Base-by-base conservation (phyloP, 257 asterid species). In the Thymus mandschuricus region DNA sequence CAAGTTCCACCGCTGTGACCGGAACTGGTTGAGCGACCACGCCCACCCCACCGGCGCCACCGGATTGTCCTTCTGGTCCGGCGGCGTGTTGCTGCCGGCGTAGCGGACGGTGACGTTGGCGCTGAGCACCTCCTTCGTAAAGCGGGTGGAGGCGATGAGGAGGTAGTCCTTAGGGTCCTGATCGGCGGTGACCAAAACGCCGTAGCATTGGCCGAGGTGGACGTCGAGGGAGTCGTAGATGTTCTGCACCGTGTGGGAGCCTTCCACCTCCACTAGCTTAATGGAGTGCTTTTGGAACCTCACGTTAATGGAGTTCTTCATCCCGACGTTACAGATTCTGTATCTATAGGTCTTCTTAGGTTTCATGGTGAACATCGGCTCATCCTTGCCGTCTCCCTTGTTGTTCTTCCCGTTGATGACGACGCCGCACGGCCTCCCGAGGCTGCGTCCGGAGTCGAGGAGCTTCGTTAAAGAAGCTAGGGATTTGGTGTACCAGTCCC, bases 11-110 rank as follows among this genome's bases (percentile, higher is more conserved):
- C 86, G 71, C 10, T 74, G 71, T 21, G 90, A 85, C 9, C 84
- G 76, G 80, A 73, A 85, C 76, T 85, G 93, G 69, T 83, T 87
- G n/a, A 85, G 71, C 3, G 93, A 87, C 93, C 93, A 87, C 5
- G 84, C 77, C 87, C 87, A 82, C 15, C 89, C 87, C 3, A 60
- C 76, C 0, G 90, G 93, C 3, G 86, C 75, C 78, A 35, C 75
- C 2, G 88, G 92, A 29, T 81, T 64, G 0, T 13, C 73, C 2
- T 76, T 31, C 1, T 70, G 30, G 0, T 38, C 41, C 11, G 93
- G 76, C 0, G 87, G 81, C 1, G 55, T 61, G 10, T 78, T 79
- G 51, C 90, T 73, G 0, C 89, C 88, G 1, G 44, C 68, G 10
- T 87, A 87, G 0, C 82, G 80, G 49, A 87, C 49, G 6, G 70